Evolutionary conservation across 202 grass and related monocot species (phyloP), one percentile per base, ranked within the genome.

Genomic region (Hordeum pubiflorum): DNA sequence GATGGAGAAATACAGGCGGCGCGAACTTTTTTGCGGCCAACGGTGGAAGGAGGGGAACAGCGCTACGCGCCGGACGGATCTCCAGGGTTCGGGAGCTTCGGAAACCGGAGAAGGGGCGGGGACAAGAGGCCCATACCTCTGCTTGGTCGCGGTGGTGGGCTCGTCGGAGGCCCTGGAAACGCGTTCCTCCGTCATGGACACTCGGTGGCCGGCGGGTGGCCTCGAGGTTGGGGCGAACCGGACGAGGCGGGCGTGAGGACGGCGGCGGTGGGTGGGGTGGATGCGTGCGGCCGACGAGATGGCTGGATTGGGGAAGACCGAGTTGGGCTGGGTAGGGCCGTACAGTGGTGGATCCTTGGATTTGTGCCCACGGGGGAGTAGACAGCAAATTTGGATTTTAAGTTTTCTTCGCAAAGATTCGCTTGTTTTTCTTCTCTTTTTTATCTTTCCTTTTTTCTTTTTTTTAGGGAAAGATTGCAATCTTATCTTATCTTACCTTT

Each of bases 111-210:
- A 74, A 24, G 37, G 23, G 63, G n/a, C 15, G 68, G 34, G 69
- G 57, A 43, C 21, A 9, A 15, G 70, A 54, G 73, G 32, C 59
- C 68, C 69, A 13, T 27, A 88, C 89, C 88, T 89, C 82, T 91
- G 88, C 88, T 87, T 84, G 75, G 55, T 29, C 61, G 77, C 56
- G 3, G 78, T 18, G 52, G 61, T 65, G 63, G 83, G 79, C 76
- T 73, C 91, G 13, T 76, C 68, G 3, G 83, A 50, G 75, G 69
- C n/a, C 50, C 69, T 93, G 55, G 78, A 62, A 14, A 66, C 46
- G 39, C 65, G 38, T 24, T 91, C 91, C 75, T 91, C 88, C 66
- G 83, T 88, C 91, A 91, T 91, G 67, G 80, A 15, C 29, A 26
- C 59, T 82, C 79, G 72, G 55, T 58, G 79, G 72, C 41, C 64